Conservation (phyloP, 176 grass and related monocot species). For the Elaeis guineensis region DNA sequence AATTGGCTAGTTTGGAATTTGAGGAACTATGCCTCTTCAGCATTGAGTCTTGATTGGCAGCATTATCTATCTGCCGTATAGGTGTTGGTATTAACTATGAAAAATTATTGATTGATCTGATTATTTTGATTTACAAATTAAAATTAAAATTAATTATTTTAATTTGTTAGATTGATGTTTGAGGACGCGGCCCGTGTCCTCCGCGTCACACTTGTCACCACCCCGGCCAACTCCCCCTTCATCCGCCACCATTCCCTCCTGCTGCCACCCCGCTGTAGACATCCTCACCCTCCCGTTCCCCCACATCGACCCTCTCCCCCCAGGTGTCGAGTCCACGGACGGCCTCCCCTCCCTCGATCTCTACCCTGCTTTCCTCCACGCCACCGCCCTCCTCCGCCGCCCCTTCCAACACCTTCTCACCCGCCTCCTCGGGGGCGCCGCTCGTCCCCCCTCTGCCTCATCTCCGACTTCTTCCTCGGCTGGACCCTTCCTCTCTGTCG, state of each 20-base stretch:
- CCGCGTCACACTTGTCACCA: conserved; percentile 39
- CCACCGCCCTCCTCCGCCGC: conserved; percentile 36
- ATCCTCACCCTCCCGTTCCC: conserved; percentile 42
- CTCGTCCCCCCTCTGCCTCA: conserved; percentile 7
- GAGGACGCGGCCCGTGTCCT: conserved; percentile 19
- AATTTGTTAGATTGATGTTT: too few species aligned
- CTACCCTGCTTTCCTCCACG: conserved; percentile 41
- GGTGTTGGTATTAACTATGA: too few species aligned
- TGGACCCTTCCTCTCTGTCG: conserved; percentile 20
- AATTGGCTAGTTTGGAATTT: too few species aligned
- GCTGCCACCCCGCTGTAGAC: conserved; percentile 5
- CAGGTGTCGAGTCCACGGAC: conserved; percentile 47
- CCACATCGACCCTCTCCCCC: conserved; percentile 20
- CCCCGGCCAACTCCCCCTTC: conserved; percentile 37
- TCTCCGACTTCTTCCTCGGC: conserved; percentile 73
- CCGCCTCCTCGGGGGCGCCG: conserved; percentile 14
- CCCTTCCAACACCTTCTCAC: conserved; percentile 33
- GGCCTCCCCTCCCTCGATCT: conserved; percentile 28
- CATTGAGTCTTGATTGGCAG: too few species aligned
- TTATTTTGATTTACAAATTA: too few species aligned
- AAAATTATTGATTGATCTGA: too few species aligned
- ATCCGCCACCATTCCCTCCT: conserved; percentile 15
- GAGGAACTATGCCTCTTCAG: too few species aligned
- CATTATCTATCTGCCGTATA: too few species aligned
- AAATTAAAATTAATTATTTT: too few species aligned